Conservation (phyloP, 2,329 filamentous ascomycete species). For the Aschersonia sp. region DNA sequence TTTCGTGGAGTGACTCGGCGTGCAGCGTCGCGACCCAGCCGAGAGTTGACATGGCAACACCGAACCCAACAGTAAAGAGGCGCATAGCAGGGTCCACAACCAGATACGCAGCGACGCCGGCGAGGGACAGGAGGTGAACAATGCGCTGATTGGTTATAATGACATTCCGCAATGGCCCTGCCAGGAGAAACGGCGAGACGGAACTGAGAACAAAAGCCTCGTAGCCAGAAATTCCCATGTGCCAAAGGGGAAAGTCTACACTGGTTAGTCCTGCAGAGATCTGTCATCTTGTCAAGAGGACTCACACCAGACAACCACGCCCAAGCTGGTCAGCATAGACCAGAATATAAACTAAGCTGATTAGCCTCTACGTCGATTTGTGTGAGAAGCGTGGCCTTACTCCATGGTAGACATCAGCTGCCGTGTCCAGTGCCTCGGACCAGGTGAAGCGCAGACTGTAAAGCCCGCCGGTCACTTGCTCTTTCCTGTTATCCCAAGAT, state of each 20-base stretch:
- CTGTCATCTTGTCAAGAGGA: constrained; percentile 9
- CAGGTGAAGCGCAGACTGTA: constrained; percentile 61
- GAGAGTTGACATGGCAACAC: constrained; percentile 65
- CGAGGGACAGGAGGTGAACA: constrained; percentile 63
- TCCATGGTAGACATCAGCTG: constrained; percentile 83
- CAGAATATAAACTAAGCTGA: constrained; percentile 70
- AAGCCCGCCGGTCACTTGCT: constrained; percentile 55
- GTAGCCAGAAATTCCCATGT: constrained; percentile 97
- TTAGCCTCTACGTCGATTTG: constrained; percentile 7
- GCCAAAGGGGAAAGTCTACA: constrained; percentile 86
- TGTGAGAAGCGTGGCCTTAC: constrained; percentile 32
- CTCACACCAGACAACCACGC: constrained; percentile 86
- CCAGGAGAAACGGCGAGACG: constrained; percentile 66
- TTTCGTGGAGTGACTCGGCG: constrained; percentile 59
- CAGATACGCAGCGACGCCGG: constrained; percentile 67
- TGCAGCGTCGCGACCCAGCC: constrained; percentile 75
- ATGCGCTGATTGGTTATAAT: constrained; percentile 54
- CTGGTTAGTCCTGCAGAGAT: background rate
- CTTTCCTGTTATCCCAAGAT: constrained; percentile 44
- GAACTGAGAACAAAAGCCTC: constrained; percentile 81
- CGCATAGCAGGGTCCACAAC: constrained; percentile 59
- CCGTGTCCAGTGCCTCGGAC: constrained; percentile 62
- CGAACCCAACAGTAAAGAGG: constrained; percentile 69
- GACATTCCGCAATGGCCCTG: constrained; percentile 52
- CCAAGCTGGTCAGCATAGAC: constrained; percentile 83